These are phyloP conservation scores for Saccharum officinarum DNA, from an alignment of 176 grass and related monocot genomes.

Conservation along the genomic window DNA sequence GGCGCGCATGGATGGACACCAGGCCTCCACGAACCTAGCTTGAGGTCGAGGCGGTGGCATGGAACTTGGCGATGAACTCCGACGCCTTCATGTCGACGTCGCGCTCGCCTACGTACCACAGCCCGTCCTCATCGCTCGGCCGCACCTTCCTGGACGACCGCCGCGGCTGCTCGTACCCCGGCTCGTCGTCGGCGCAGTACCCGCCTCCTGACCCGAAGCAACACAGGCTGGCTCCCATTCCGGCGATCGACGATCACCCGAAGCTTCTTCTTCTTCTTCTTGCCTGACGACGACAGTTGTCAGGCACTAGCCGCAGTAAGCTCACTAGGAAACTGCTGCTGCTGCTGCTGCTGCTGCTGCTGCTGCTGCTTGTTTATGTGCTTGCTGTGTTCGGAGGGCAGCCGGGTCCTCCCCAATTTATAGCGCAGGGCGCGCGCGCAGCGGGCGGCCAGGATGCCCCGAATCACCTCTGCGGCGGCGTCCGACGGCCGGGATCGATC, in stretches of 20 bases:
- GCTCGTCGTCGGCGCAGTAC: constrained; percentile 35
- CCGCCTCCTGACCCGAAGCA: constrained; percentile 39
- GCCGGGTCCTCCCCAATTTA: constrained; percentile 34
- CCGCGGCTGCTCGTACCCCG: constrained; percentile 30
- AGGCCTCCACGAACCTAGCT: constrained; percentile 1
- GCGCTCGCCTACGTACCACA: constrained; percentile 56
- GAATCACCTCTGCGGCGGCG: neutral
- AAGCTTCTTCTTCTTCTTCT: neutral
- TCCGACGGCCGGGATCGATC: constrained; percentile 8
- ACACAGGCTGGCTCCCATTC: constrained; percentile 43
- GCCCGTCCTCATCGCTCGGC: constrained; percentile 75
- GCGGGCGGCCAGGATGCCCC: constrained; percentile 25
- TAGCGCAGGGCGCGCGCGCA: neutral
- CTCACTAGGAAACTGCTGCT: constrained; percentile 9
- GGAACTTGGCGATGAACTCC: constrained; percentile 50
- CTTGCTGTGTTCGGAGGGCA: constrained; percentile 2
- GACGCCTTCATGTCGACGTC: constrained; percentile 69
- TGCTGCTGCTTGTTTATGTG: neutral
- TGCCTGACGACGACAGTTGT: neutral
- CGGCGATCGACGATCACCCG: neutral
- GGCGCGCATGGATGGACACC: neutral
- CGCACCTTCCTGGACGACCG: constrained; percentile 55
- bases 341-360: too few species aligned
- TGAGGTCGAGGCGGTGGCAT: neutral
- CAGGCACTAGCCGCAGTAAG: neutral